Base-by-base conservation (phyloP, 768 basidiomycete genomes). In the Astraeus odoratus region DNA sequence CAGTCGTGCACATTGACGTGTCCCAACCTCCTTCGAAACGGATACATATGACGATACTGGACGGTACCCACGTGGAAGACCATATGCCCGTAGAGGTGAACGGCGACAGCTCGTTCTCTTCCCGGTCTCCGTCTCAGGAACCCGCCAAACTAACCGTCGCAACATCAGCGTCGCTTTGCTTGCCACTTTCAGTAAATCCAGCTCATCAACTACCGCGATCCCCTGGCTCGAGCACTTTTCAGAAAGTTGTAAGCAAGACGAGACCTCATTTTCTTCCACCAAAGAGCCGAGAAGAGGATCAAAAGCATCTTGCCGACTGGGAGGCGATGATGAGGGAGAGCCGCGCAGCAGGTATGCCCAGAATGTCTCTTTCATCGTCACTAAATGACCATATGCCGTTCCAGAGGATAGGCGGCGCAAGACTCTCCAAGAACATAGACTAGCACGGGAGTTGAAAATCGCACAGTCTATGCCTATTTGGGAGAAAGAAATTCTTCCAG, bases 221-320 rank as follows among this genome's bases (percentile, higher is more conserved):
- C 3, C 57, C 64, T 10, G 83, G 86, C 16, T 85, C 85, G 8
- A 86, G 83, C 53, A 61, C 68, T 4, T 72, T 94, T 37, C 86
- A 92, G 58, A 86, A 81, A 63, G 81, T 90, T 26, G 67, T 86
- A 41, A 90, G 86, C 63, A 83, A 78, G 62, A 95, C 92, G 0
- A 71, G 92, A n/a, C 92, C 87, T 15, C 64, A 73, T 4, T 83
- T 83, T 59, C 70, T 94, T n/a, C 92, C 92, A 19, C 91, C 91
- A 5, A 95, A 95, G 59, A 67, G 65, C 39, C 75, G 74, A 23
- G 59, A 76, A 47, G 91, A 95, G 63, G 91, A 94, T 57, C 64
- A 72, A 39, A 93, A 83, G 53, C 92, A 95, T 65, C 70, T 90
- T 58, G 77, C 81, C 4, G 85, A 86, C 58, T 93, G 91, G 85